phyloP scores from a whole-genome alignment of 306 rosid species.

The Cicer yamashitae region DNA sequence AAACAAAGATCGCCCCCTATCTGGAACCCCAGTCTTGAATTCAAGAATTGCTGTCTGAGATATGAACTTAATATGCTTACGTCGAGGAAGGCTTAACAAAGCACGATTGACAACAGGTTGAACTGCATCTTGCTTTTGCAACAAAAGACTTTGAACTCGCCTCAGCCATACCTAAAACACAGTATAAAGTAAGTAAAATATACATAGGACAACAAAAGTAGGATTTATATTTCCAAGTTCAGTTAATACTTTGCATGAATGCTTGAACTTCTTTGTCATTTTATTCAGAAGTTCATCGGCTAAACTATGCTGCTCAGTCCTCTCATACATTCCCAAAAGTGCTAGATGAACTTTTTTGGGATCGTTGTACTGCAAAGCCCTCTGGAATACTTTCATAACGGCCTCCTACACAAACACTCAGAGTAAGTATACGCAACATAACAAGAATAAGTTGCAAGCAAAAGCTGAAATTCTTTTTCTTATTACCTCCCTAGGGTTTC shows the following conservation, averaged over 20 bases:
- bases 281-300: conserved; percentile 76
- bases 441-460: conserved; percentile 14
- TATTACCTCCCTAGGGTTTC: conserved; percentile 85
- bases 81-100: conserved; percentile 71
- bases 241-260: conserved; percentile 81
- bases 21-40: conserved; percentile 84
- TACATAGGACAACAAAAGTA: conserved; percentile 9
- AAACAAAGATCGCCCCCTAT: conserved; percentile 85
- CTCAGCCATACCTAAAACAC: conserved; percentile 83
- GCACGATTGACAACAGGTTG: conserved; percentile 66
- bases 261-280: conserved; percentile 90
- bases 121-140: conserved; percentile 65
- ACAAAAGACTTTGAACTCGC: conserved; percentile 65
- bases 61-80: conserved; percentile 76
- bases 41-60: conserved; percentile 89
- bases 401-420: conserved; percentile 68
- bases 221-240: conserved; percentile 21
- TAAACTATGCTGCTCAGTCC: conserved; percentile 74
- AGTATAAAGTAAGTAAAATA: conserved; percentile 24
- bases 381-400: conserved; percentile 72
- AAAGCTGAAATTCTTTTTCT: conserved; percentile 11
- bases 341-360: conserved; percentile 81
- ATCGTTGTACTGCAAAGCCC: conserved; percentile 82
- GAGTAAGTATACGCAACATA: conserved; percentile 30
- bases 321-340: conserved; percentile 83